phyloP scores from a whole-genome alignment of 1,139 yeast genomes.

The Blastobotrys niveus region DNA sequence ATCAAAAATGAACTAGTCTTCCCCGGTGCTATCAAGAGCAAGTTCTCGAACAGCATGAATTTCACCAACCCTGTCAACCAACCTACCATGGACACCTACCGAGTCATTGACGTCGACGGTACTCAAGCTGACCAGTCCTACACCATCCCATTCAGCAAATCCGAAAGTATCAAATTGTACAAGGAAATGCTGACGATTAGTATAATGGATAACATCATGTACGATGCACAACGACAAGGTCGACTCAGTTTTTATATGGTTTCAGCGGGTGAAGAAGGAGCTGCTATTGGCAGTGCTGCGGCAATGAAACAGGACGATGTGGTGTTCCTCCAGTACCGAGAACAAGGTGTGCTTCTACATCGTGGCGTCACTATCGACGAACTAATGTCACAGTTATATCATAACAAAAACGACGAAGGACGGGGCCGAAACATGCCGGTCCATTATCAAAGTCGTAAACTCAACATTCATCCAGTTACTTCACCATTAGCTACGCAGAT shows the following conservation, averaged over 20 bases:
- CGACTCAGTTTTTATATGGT: slow-evolving; percentile 36
- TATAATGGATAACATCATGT: slow-evolving; percentile 34
- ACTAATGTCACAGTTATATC: slow-evolving; percentile 34
- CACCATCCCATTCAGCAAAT: slow-evolving; percentile 26
- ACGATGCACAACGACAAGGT: slow-evolving; percentile 38
- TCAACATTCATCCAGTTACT: slow-evolving; percentile 35
- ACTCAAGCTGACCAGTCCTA: slow-evolving; percentile 26
- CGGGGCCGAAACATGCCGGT: slow-evolving; percentile 36
- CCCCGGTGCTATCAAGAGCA: slow-evolving; percentile 31
- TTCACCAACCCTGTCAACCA: slow-evolving; percentile 25
- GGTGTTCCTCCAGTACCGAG: slow-evolving; percentile 35
- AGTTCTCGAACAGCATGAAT: slow-evolving; percentile 25
- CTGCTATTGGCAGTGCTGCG: slow-evolving; percentile 35
- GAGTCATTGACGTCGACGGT: slow-evolving; percentile 32
- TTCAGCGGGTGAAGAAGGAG: slow-evolving; percentile 37
- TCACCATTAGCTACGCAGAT: slow-evolving; percentile 36
- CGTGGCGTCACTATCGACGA: slow-evolving; percentile 34
- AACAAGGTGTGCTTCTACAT: slow-evolving; percentile 33
- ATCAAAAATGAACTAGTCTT: slow-evolving; percentile 29
- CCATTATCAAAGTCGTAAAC: slow-evolving; percentile 30
- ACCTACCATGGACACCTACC: slow-evolving; percentile 30
- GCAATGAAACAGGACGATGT: slow-evolving; percentile 32
- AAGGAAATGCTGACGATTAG: slow-evolving; percentile 33
- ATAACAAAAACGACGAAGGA: slow-evolving; percentile 32
- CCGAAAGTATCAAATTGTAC: slow-evolving; percentile 31